Base-by-base conservation (phyloP, 2,329 filamentous ascomycete genomes). In the Aphanoascus verrucosus region DNA sequence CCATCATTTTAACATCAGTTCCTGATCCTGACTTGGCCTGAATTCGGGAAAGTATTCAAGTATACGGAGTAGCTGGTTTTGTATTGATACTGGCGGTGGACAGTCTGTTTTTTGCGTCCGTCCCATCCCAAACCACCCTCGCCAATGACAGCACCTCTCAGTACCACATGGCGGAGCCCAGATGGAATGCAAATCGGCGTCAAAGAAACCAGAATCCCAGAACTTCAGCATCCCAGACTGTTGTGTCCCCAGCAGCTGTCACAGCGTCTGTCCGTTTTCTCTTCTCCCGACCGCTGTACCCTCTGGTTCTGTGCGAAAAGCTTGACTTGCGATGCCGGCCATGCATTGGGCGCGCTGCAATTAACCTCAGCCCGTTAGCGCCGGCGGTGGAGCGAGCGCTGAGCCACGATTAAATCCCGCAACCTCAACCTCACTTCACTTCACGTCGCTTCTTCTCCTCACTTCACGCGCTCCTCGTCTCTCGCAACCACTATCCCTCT, bases 251-350 rank as follows among this genome's bases (percentile, higher is more conserved):
- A 28, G 23, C 23, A 28, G 7, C 23, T 7, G 23, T 28, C 23
- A 28, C n/a, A 38, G 35, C n/a, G n/a, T 14, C 35, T 5, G n/a
- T 3, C 3, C 12, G 35, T 14, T 14, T n/a, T 15, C 11, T 12
- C 35, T 3, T 38, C 35, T 38, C 11, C 35, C 17, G 23, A 44
- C 17, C 12, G 20, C 31, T 34, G n/a, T 19, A 28, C 14, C 5
- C 8, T 19, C 32, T 28, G 5, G 31, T 37, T 11, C 6, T 42
- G 47, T 23, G 31, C 6, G 41, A 52, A 52, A 53, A 53, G 51
- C 51, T 53, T 53, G 51, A 53, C 44, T 53, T 19, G 34, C 32
- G 11, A 34, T 40, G 14, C 14, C 32, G 19, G 19, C 31, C 43
- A 47, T 48, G 37, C 35, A 53, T 48, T 52, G 50, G 50, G 15